Base-by-base conservation (phyloP, 2,329 filamentous ascomycete species). In the Zymoseptoria brevis region DNA sequence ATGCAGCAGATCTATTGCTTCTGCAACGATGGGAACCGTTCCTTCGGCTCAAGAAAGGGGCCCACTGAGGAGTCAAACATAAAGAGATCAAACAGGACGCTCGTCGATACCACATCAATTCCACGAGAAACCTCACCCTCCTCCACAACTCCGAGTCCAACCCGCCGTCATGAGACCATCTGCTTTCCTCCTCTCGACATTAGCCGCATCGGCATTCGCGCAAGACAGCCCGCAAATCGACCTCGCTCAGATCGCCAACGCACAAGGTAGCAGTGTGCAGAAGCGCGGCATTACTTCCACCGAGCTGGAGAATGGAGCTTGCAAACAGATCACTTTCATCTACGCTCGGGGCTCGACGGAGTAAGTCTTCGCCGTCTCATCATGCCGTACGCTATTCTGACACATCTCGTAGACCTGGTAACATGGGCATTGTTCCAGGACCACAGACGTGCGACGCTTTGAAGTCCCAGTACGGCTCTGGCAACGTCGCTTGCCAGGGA, bases 401-500 rank as follows among this genome's bases (percentile, higher is more conserved):
- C 19, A 3, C 19, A 9, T 8, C 11, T 11, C 19, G 16, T 11
- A 51, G 50, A 21, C 22, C 50, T 11, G 50, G 50, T 11, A 51
- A 45, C 16, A 45, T 45, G 35, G 57, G 53, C 52, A 45, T 49
- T 22, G 24, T 56, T n/a, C 35, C 35, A 4, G 58, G 58, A 1
- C 50, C 58, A 24, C 54, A 41, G 13, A 50, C 48, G 2, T 60
- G 58, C 52, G 45, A 60, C 19, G 49, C 53, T n/a, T 41, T 60
- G 48, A 60, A 57, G 55, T 21, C 50, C 6, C 35, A 35, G 30
- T 60, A 60, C 24, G 55, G 51, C n/a, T 35, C 13, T 6, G 48
- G 30, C 45, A 58, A 58, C 16, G 59, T 58, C 4, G 56, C 56
- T 19, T 61, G 59, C 19, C 59, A 61, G 41, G 59, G 59, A 7